These are phyloP conservation scores for Plasmodium chabaudi DNA, from an alignment of 169 alveolate species.

Conservation along the genomic window DNA sequence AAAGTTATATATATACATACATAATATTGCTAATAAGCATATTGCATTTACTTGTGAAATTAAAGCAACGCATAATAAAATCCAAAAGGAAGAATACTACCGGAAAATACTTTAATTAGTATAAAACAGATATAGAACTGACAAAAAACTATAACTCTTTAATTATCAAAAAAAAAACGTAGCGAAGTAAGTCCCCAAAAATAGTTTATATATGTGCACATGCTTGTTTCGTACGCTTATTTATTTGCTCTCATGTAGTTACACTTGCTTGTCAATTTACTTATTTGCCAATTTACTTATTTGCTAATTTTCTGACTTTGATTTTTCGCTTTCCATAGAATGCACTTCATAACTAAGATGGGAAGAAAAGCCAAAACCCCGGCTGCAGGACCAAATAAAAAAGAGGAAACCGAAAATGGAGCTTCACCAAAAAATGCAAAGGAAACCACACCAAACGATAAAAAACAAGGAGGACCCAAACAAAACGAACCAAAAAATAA, in stretches of 20 bases:
- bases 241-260: no score
- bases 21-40: not conserved
- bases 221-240: no score
- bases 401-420: not conserved
- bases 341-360: conserved; percentile 56
- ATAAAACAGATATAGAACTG: no score
- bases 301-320: not conserved
- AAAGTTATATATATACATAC: not conserved
- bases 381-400: conserved; percentile 19
- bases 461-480: conserved; percentile 29
- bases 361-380: conserved; percentile 61
- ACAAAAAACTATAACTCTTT: not conserved
- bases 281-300: no score
- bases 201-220: no score
- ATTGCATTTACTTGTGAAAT: no score
- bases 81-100: no score
- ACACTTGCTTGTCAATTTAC: no score
- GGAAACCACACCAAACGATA: conserved; percentile 16
- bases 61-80: no score
- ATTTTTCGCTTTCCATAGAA: conserved; percentile 1
- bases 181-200: no score
- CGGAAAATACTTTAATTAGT: no score
- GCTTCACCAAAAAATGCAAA: not conserved
- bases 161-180: not conserved
- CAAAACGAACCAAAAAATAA: conserved; percentile 6